Conservation (phyloP, 176 grass and related monocot species). For the Tillandsia fasciculata region DNA sequence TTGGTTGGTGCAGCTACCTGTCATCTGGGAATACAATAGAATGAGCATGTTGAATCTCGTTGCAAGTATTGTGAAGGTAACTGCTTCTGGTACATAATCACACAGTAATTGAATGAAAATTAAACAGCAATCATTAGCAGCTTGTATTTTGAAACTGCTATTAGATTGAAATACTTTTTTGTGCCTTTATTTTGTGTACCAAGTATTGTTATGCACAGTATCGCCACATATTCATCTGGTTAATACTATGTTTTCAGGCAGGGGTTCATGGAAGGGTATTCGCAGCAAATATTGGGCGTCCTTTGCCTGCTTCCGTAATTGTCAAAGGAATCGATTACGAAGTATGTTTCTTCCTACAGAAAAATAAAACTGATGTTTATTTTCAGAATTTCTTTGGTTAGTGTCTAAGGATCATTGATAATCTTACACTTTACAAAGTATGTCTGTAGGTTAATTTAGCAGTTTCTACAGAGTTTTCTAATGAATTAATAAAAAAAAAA, state of each 20-base stretch:
- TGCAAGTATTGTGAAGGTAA: constrained; percentile 82
- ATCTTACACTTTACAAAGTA: no score
- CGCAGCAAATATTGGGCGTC: constrained; percentile 58
- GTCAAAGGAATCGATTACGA: constrained; percentile 58
- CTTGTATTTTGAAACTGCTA: no score
- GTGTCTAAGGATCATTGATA: no score
- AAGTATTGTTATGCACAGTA: not conserved
- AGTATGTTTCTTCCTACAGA: constrained; percentile 32
- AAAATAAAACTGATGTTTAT: not conserved
- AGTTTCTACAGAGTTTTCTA: not conserved
- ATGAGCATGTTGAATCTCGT: constrained; percentile 93
- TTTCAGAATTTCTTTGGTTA: not conserved
- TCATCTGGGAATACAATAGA: constrained; percentile 87
- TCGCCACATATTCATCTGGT: not conserved
- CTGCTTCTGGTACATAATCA: not conserved
- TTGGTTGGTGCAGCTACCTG: constrained; percentile 40
- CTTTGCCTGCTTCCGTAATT: constrained; percentile 52
- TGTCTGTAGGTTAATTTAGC: no score
- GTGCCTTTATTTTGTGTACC: not conserved
- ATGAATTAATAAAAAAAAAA: constrained; percentile 2
- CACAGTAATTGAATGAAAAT: not conserved
- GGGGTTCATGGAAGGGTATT: constrained; percentile 95
- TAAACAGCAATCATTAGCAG: no score
- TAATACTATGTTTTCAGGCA: constrained; percentile 40
- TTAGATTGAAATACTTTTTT: not conserved